These are phyloP conservation scores for Gonapodya sp. DNA, from an alignment of 192 early-diverging fungal genomes.

Conservation along the genomic window DNA sequence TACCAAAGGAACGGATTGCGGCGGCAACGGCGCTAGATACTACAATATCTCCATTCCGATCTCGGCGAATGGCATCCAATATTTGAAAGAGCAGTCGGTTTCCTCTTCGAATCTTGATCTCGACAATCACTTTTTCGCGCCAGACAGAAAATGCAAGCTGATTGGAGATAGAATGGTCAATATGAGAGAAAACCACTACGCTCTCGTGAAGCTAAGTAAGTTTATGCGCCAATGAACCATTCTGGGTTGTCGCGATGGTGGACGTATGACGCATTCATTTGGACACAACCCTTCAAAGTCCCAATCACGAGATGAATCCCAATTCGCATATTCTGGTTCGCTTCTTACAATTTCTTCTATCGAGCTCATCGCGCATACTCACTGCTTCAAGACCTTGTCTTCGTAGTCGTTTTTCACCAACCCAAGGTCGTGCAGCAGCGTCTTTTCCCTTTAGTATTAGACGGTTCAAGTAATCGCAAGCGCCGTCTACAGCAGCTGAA, in stretches of 20 bases:
- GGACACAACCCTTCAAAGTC: no score
- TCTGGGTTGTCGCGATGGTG: no score
- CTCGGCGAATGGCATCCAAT: constrained; percentile 53
- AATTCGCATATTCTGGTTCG: no score
- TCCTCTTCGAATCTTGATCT: constrained; percentile 41
- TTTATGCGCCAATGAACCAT: no score
- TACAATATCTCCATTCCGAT: constrained; percentile 57
- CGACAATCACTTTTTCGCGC: constrained; percentile 54
- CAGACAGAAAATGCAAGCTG: constrained; percentile 67
- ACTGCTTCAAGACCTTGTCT: constrained; percentile 59
- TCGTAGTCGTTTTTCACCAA: constrained; percentile 33
- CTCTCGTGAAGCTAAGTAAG: no score
- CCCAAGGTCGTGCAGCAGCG: background rate
- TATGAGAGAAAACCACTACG: no score
- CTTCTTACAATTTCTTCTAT: no score
- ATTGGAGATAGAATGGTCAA: no score
- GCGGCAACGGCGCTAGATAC: constrained; percentile 38
- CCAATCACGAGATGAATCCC: no score
- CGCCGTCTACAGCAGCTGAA: constrained; percentile 38
- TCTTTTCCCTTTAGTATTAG: constrained; percentile 29
- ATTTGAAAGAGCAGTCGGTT: constrained; percentile 61
- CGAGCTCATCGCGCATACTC: no score
- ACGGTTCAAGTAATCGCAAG: constrained; percentile 68
- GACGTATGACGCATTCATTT: no score
- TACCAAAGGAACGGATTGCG: constrained; percentile 53